Evolutionary conservation across 2,329 filamentous ascomycete genomes (phyloP), one percentile per base, ranked within the genome.

Genomic region (Arthrobotrys musiformis): DNA sequence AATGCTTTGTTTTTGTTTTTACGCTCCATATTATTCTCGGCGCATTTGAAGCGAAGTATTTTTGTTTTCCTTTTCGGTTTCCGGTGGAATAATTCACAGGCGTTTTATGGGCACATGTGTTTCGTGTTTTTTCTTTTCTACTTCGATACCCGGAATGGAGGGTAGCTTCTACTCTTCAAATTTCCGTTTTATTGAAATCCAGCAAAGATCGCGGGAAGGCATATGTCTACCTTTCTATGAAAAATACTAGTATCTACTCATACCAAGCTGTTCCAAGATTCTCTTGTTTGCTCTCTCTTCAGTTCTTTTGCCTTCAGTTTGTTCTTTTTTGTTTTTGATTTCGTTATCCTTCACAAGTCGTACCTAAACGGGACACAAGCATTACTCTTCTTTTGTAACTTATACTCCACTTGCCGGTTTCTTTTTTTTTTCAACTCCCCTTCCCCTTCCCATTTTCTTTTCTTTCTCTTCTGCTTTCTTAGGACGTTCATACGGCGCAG

Each of bases 401-500:
- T 77, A 77, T 76, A 70, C 52, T 60, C 60, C 6, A 9, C 30
- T 33, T 17, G 62, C 48, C 5, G 15, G 33, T 56, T 61, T 61
- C 22, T 19, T 42, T 17, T 19, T 42, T 6, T 19, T 6, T 2
- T n/a, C n/a, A n/a, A n/a, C n/a, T n/a, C n/a, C n/a, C n/a, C n/a
- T n/a, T n/a, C n/a, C n/a, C n/a, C n/a, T n/a, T n/a, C n/a, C n/a
- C n/a, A n/a, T n/a, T n/a, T 42, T 42, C 40, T 19, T 42, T 9
- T 19, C 37, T 17, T 42, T 42, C 40, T 42, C 40, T 44, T 28
- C 44, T 48, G 46, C 48, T 77, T 61, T 77, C 66, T 56, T 19
- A 40, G 73, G 73, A 77, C 67, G 73, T 70, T 77, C 50, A 70
- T 77, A 70, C 50, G 73, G 73, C 73, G 73, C 73, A 77, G 66